These are phyloP conservation scores for Hanseniaspora sp. DNA, from an alignment of 1,139 yeast genomes.

Conservation along the genomic window DNA sequence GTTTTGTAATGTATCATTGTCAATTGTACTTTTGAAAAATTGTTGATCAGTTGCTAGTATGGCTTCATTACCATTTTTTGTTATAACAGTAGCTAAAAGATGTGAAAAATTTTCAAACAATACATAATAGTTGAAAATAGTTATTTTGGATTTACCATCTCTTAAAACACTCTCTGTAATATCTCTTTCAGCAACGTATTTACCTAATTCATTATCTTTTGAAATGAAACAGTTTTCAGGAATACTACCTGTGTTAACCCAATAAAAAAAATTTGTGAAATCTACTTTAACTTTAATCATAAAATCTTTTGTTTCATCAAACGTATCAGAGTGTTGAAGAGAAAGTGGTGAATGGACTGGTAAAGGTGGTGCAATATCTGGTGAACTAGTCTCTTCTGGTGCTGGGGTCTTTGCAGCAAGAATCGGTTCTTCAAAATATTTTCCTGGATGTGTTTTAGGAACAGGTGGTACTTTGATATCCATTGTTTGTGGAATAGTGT, in stretches of 20 bases:
- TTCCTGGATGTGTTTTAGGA: not conserved
- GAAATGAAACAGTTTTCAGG: not conserved
- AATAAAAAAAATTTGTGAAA: not conserved
- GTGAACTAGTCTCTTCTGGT: not conserved
- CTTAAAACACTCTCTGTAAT: conserved; percentile 25
- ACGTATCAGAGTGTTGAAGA: conserved; percentile 13
- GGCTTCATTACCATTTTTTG: conserved; percentile 34
- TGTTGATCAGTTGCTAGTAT: conserved; percentile 28
- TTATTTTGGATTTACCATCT: not conserved
- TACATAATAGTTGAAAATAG: conserved; percentile 55
- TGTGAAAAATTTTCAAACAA: conserved; percentile 67
- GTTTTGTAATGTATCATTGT: conserved; percentile 32
- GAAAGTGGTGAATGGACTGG: conserved; percentile 16
- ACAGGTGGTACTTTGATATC: not conserved
- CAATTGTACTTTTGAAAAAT: conserved; percentile 20
- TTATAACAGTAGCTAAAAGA: conserved; percentile 43
- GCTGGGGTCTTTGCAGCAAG: not conserved
- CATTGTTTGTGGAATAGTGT: not conserved
- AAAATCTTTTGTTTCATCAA: not conserved
- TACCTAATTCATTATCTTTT: conserved; percentile 8
- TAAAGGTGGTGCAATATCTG: conserved; percentile 20
- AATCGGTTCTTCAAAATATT: no score
- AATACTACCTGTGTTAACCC: not conserved
- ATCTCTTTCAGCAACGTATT: conserved; percentile 46
- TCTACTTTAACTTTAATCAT: not conserved